A percentile compares a stretch with the other conserved stretches of the same genome.
Evolutionary conservation across 1,284 basidiomycete species (phyloP).

Genomic region (Butyriboletus pseudospeciosus): DNA sequence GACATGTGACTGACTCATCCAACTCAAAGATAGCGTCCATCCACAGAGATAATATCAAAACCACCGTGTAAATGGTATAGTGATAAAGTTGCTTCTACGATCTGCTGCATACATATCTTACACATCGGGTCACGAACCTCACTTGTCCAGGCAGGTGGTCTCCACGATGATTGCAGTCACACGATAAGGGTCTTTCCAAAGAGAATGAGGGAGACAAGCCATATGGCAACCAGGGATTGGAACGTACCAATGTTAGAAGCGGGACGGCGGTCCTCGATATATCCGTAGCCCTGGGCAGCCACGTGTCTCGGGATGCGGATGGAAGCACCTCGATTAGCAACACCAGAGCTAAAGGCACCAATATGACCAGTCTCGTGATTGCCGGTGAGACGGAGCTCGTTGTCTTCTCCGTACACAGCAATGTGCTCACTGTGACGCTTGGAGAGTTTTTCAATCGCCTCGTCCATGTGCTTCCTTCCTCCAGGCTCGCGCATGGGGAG

Average conservation of each 20-base stretch:
- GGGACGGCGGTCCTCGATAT: conserved; percentile 94
- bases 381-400: conserved; percentile 90
- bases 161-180: conserved; percentile 90
- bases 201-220: conserved; percentile 4
- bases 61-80: conserved; percentile 21
- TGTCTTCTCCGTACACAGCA: conserved; percentile 95
- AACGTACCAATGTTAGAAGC: conserved; percentile 94
- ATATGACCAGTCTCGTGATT: conserved; percentile 98
- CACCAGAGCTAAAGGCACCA: conserved; percentile 86
- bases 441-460: conserved; percentile 86
- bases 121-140: conserved; percentile 15
- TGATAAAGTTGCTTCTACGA: conserved; percentile 10
- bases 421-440: conserved; percentile 89
- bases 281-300: conserved; percentile 88
- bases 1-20: not conserved
- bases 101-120: conserved; percentile 5
- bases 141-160: conserved; percentile 72
- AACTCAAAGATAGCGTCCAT: not conserved
- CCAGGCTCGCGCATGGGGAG: conserved; percentile 88
- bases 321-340: conserved; percentile 97
- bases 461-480: conserved; percentile 93
- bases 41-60: conserved; percentile 7
- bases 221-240: conserved; percentile 8
- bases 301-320: conserved; percentile 93
- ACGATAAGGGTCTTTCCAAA: conserved; percentile 72